Percentiles rank a stretch among this genome's conserved stretches.
These are phyloP conservation scores for Verruconis gallopava DNA, from an alignment of 2,329 filamentous ascomycete species.

Conservation along the genomic window DNA sequence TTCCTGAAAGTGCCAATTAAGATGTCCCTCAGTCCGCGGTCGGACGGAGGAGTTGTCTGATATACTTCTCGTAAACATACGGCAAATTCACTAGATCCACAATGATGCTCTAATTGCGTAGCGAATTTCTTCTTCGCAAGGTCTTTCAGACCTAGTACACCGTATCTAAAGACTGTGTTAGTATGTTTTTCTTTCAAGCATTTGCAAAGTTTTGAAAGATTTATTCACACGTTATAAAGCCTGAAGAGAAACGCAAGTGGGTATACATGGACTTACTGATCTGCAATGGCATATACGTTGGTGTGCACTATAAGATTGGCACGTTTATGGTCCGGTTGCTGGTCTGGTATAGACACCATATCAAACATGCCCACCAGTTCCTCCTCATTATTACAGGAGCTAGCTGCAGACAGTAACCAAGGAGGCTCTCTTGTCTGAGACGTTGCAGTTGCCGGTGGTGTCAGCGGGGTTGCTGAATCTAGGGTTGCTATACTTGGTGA, in stretches of 20 bases:
- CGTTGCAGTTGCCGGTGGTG: too few species aligned
- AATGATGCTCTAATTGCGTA: conserved; percentile 30
- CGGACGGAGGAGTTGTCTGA: conserved; percentile 34
- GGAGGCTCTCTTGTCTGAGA: too few species aligned
- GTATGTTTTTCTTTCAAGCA: too few species aligned
- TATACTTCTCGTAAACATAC: conserved; percentile 38
- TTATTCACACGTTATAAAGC: too few species aligned
- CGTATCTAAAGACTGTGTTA: conserved; percentile 23
- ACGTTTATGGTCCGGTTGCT: conserved; percentile 25
- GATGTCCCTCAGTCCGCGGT: conserved; percentile 35
- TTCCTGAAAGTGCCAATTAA: conserved; percentile 34
- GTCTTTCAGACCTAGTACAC: conserved; percentile 33
- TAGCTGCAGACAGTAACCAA: too few species aligned
- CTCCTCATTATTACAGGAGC: conserved; percentile 23
- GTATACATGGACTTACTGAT: conserved; percentile 33
- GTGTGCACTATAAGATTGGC: conserved; percentile 34
- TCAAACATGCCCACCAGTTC: conserved; percentile 12
- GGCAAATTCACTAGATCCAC: conserved; percentile 31
- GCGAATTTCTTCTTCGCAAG: conserved; percentile 35
- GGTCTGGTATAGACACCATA: conserved; percentile 16
- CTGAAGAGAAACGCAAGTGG: too few species aligned
- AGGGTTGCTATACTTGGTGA: too few species aligned
- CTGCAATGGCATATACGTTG: conserved; percentile 36
- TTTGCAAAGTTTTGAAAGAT: too few species aligned
- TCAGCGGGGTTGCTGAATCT: too few species aligned